Percentiles rank a stretch among this genome's conserved stretches.
Evolutionary conservation across 2,329 filamentous ascomycete genomes (phyloP).

Genomic region (Colletotrichum tabaci): DNA sequence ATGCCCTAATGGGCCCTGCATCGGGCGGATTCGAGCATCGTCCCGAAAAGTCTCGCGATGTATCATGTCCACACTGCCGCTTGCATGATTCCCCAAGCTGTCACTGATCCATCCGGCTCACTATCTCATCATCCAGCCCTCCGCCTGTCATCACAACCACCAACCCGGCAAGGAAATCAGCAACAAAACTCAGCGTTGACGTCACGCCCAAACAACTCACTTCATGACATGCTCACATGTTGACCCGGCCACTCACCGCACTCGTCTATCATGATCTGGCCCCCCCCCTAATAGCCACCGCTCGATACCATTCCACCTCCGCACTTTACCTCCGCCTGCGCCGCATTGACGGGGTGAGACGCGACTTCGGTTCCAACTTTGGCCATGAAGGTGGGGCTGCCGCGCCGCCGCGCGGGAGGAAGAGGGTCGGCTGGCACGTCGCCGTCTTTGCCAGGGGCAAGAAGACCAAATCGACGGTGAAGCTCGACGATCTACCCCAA

Average conservation of each 20-base stretch:
- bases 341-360: constrained; percentile 20
- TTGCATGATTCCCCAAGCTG: constrained; percentile 33
- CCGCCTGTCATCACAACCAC: constrained; percentile 1
- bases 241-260: constrained; percentile 39
- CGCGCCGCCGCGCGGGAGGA: neutral
- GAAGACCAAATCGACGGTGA: constrained; percentile 69
- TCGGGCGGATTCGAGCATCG: constrained; percentile 37
- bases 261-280: constrained; percentile 38
- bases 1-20: constrained; percentile 30
- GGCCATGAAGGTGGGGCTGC: constrained; percentile 15
- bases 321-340: constrained; percentile 31
- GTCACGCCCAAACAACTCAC: constrained; percentile 36
- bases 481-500: constrained; percentile 71
- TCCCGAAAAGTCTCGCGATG: constrained; percentile 42
- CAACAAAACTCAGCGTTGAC: constrained; percentile 13
- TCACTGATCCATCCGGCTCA: constrained; percentile 15
- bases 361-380: constrained; percentile 8
- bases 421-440: constrained; percentile 10
- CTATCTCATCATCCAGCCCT: constrained; percentile 23
- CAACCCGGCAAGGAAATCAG: neutral
- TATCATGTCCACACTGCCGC: constrained; percentile 25
- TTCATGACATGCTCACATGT: constrained; percentile 42
- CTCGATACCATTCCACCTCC: constrained; percentile 21
- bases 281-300: constrained; percentile 10
- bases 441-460: constrained; percentile 58